Evolutionary conservation across 225 moss, liverwort and hornwort genomes (phyloP), one percentile per base, ranked within the genome.

Genomic region (Rhytidiadelphus loreus): DNA sequence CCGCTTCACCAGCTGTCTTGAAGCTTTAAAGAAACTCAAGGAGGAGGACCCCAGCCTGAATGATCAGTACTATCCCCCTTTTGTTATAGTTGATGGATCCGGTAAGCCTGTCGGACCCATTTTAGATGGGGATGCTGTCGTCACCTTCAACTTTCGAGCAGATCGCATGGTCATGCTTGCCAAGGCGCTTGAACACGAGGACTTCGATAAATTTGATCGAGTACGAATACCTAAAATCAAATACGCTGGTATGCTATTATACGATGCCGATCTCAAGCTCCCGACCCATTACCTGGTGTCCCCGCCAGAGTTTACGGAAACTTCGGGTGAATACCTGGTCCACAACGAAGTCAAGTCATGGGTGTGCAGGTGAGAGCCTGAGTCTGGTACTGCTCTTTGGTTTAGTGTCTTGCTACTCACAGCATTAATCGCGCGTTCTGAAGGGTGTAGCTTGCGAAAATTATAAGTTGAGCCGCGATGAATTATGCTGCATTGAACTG

Each of bases 211-310:
- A 81, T 99, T 99, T 68, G 98, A 97, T 69, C 92, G 96, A 46
- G 96, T 97, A 39, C 92, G 98, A 46, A 35, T 8, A 6, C 98
- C 98, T 30, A 99, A 99, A 90, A 90, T 96, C 71, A 96, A 89
- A 89, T 99, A 99, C 71, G 97, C 98, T 30, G 98, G 98, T 56
- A 97, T 99, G 98, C 92, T 99, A 56, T 92, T 96, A 77, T 99
- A 99, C 72, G 98, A 99, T 87, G 98, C 94, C 26, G 98, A 99
- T 72, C 91, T 97, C 88, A 97, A 99, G 93, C 95, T 99, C 74
- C 98, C 98, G 59, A 65, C 80, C 44, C 94, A 96, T 77, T 99
- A 82, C 81, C 88, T 99, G 89, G 98, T 99, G 59, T 93, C 96
- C 70, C 98, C 98, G 73, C 98, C 98, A 39, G 94, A 96, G 89